Evolutionary conservation across 441 rosid species (phyloP), one percentile per base, ranked within the genome.

Genomic region (Pelargonium australe): DNA sequence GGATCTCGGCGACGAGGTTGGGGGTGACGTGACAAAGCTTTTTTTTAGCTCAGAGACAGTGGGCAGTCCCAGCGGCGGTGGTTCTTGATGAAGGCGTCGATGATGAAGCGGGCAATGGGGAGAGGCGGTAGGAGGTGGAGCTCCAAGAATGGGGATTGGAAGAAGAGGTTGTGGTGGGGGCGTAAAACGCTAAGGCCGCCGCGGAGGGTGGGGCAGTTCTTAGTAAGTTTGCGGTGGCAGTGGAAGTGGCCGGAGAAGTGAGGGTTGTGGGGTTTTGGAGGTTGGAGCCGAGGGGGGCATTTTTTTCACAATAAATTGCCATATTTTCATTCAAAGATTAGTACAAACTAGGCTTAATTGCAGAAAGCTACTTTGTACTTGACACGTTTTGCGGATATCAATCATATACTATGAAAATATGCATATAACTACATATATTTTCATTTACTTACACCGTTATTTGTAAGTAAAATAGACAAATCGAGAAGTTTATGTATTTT

Each of bases 21-120:
- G 97, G 86, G 19, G 95, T 94, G 43, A 94, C 89, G n/a, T 96
- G 88, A 40, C 96, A 96, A 68, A 94, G 98, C 77, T 94, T 91
- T 65, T 67, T 58, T 66, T n/a, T n/a, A 94, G 89, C 83, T 91
- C 94, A 0, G 82, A 49, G 9, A 87, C 86, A 1, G 86, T 85
- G 0, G 71, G 75, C 0, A 89, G 92, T 90, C 90, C 98, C 96
- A 91, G 0, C 44, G 79, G 80, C 76, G 62, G 4, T 66, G 75
- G 65, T 81, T 86, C 78, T 82, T 87, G 37, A 89, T 84, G 75
- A 89, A 86, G 14, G 95, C 85, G 75, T 94, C 94, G 66, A 82
- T 51, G 73, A 94, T 86, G 85, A 88, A 94, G 17, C 97, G 85
- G 65, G 92, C 87, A 31, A 89, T 87, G 0, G 98, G 97, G 60